Conservation (phyloP, 352 stramenopile species). For the Globisporangium mamillatum region DNA sequence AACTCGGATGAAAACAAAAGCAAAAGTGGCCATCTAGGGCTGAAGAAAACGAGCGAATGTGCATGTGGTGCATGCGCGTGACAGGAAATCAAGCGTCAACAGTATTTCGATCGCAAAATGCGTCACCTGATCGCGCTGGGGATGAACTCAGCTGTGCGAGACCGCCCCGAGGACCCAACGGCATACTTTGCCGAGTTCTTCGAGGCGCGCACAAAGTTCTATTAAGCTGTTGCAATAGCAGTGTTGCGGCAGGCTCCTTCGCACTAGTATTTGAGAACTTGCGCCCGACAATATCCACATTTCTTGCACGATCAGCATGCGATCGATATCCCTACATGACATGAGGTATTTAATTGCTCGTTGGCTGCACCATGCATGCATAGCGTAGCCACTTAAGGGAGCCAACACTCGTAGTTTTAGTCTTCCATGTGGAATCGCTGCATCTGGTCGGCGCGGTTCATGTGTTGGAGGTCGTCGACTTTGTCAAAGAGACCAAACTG, state of each 20-base stretch:
- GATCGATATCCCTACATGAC: background rate
- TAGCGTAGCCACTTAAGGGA: background rate
- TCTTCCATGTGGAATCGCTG: slow-evolving; percentile 61
- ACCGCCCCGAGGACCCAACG: slow-evolving; percentile 48
- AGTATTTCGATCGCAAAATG: slow-evolving; percentile 80
- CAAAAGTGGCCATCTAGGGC: background rate
- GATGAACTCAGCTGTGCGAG: slow-evolving; percentile 59
- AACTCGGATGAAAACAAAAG: background rate
- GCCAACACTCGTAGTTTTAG: background rate
- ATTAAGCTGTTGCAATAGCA: slow-evolving; percentile 22
- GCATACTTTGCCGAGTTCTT: slow-evolving; percentile 70
- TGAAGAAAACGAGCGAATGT: background rate
- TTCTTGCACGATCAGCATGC: background rate
- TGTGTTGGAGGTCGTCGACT: slow-evolving; percentile 58
- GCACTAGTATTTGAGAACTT: background rate
- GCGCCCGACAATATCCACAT: background rate
- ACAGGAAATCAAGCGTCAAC: slow-evolving; percentile 63
- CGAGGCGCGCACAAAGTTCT: slow-evolving; percentile 65
- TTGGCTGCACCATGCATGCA: background rate
- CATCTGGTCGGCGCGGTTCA: slow-evolving; percentile 49
- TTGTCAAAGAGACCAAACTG: slow-evolving; percentile 93
- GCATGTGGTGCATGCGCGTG: background rate
- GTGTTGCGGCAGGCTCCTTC: background rate
- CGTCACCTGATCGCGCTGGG: slow-evolving; percentile 60
- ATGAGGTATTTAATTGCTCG: background rate